Conservation (phyloP, 2,329 filamentous ascomycete species). For the Claviceps paspali region DNA sequence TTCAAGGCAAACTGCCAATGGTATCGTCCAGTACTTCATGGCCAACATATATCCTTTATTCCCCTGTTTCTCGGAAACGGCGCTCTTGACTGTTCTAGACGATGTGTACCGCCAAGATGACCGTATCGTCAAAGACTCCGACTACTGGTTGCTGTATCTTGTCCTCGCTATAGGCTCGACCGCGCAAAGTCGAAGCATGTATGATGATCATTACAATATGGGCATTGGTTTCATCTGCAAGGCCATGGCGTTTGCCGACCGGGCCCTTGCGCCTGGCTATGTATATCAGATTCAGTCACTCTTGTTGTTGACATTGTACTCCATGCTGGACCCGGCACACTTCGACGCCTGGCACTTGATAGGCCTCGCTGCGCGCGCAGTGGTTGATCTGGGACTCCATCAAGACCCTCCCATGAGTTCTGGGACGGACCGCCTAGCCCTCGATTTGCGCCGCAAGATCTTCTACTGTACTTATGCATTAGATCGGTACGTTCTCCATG, state of each 20-base stretch:
- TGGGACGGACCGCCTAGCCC: slow-evolving; percentile 47
- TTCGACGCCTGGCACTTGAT: slow-evolving; percentile 93
- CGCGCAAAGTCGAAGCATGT: slow-evolving; percentile 53
- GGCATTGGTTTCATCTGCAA: slow-evolving; percentile 41
- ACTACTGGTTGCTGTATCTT: slow-evolving; percentile 80
- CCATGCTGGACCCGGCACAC: slow-evolving; percentile 76
- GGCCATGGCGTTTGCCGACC: slow-evolving; percentile 65
- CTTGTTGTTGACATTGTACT: slow-evolving; percentile 73
- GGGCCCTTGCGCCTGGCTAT: slow-evolving; percentile 72
- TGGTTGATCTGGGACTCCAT: slow-evolving; percentile 82
- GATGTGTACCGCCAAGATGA: slow-evolving; percentile 61
- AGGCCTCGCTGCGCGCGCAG: slow-evolving; percentile 73
- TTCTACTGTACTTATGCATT: slow-evolving; percentile 87
- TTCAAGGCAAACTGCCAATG: slow-evolving; percentile 49
- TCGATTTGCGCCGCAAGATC: slow-evolving; percentile 67
- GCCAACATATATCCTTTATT: slow-evolving; percentile 66
- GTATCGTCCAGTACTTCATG: slow-evolving; percentile 70
- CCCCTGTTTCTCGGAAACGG: slow-evolving; percentile 70
- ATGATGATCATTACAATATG: slow-evolving; percentile 45
- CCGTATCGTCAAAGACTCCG: slow-evolving; percentile 47
- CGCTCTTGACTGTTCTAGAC: slow-evolving; percentile 63
- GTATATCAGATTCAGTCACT: slow-evolving; percentile 77
- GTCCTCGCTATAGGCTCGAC: slow-evolving; percentile 71
- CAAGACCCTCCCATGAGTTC: slow-evolving; percentile 70
- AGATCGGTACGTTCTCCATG: slow-evolving; percentile 47